Percentiles rank a stretch among this genome's conserved stretches.
These are phyloP conservation scores for Alternaria metachromatica DNA, from an alignment of 2,329 filamentous ascomycete species.

Conservation along the genomic window DNA sequence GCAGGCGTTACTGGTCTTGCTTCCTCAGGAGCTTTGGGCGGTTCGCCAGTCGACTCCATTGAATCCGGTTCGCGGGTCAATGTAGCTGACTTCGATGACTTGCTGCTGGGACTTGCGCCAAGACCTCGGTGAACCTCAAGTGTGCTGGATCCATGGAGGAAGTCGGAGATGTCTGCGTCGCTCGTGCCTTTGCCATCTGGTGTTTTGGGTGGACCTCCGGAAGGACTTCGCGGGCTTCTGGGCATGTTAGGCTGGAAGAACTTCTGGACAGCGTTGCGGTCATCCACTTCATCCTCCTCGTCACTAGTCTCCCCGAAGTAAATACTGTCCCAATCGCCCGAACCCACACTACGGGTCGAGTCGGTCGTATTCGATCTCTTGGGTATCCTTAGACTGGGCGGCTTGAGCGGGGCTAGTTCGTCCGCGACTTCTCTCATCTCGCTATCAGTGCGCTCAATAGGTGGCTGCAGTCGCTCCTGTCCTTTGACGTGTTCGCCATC, in stretches of 20 bases:
- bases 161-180: constrained; percentile 50
- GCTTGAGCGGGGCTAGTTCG: constrained; percentile 46
- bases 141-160: constrained; percentile 35
- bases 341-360: constrained; percentile 46
- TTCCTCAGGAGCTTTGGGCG: constrained; percentile 18
- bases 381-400: constrained; percentile 27
- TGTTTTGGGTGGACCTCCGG: constrained; percentile 20
- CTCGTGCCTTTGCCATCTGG: constrained; percentile 42
- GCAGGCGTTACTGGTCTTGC: constrained; percentile 26
- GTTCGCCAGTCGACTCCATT: constrained; percentile 32
- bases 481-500: constrained; percentile 71
- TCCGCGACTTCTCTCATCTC: constrained; percentile 57
- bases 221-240: constrained; percentile 25
- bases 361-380: constrained; percentile 34
- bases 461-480: constrained; percentile 48
- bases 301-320: constrained; percentile 58
- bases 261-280: constrained; percentile 46
- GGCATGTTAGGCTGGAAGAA: constrained; percentile 41
- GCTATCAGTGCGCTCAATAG: constrained; percentile 52
- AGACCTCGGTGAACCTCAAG: constrained; percentile 51
- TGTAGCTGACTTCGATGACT: constrained; percentile 20
- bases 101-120: constrained; percentile 31
- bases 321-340: constrained; percentile 56
- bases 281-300: constrained; percentile 54
- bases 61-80: constrained; percentile 37